phyloP scores from a whole-genome alignment of 2,329 filamentous ascomycete genomes.

The Arthrobotrys megalospora region DNA sequence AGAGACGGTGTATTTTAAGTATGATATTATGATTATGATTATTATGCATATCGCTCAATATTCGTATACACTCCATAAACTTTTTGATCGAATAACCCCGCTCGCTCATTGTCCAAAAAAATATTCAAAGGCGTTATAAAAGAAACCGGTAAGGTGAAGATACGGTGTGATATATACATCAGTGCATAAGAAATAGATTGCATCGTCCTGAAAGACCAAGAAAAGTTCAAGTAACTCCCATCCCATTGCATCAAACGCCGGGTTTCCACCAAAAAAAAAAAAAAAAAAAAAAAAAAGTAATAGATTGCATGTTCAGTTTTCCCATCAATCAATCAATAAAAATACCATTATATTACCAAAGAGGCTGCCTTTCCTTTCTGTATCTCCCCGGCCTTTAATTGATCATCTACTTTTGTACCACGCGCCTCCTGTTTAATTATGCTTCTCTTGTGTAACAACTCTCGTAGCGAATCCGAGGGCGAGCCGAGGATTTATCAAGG shows the following conservation, averaged over 20 bases:
- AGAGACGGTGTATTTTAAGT: no score
- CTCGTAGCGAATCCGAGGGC: neutral
- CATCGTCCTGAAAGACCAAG: neutral
- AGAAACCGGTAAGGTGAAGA: neutral
- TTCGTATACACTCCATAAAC: neutral
- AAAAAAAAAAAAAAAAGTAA: neutral
- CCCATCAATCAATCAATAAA: conserved; percentile 8
- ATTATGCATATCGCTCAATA: neutral
- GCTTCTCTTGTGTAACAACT: conserved; percentile 8
- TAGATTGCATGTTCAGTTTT: conserved; percentile 20
- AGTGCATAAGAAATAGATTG: neutral
- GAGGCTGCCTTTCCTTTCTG: neutral
- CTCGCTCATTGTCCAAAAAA: neutral
- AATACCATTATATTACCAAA: conserved; percentile 5
- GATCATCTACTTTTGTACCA: neutral
- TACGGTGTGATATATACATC: neutral
- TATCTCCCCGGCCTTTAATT: neutral
- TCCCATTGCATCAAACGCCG: neutral
- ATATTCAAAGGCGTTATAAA: neutral
- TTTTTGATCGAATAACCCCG: neutral
- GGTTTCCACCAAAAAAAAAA: neutral
- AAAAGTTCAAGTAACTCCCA: neutral
- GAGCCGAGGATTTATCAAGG: neutral
- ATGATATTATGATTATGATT: neutral
- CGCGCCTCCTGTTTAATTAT: neutral